Evolutionary conservation across 129 eudicot species (phyloP).

Genomic region (Oenanthe sinensis): DNA sequence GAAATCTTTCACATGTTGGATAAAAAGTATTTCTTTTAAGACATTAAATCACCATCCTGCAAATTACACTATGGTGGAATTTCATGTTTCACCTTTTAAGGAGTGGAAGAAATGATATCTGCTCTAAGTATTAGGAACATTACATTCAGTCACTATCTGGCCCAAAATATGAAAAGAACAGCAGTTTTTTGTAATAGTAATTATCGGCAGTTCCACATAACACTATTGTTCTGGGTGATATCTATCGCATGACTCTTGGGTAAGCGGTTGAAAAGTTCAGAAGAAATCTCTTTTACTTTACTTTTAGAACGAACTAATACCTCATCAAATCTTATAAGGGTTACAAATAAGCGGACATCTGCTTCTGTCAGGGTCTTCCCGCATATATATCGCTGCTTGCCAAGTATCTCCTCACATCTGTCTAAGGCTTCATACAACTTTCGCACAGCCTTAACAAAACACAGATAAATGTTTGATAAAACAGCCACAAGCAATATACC

Average conservation of each 20-base stretch:
- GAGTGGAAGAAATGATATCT: background rate
- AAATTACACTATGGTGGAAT: background rate
- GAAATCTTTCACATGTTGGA: too few species aligned
- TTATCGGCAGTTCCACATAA: background rate
- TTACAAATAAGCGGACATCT: slow-evolving; percentile 84
- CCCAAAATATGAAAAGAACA: background rate
- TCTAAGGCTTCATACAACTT: slow-evolving; percentile 71
- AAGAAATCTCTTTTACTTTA: background rate
- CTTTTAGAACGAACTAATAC: slow-evolving; percentile 24
- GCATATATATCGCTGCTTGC: slow-evolving; percentile 74
- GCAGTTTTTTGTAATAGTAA: background rate
- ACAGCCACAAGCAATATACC: background rate
- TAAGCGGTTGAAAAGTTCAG: background rate
- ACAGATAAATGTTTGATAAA: background rate
- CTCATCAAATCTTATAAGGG: slow-evolving; percentile 96
- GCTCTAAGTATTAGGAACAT: background rate
- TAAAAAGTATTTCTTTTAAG: too few species aligned
- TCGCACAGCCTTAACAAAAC: slow-evolving; percentile 53
- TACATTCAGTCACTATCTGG: background rate
- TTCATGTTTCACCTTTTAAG: background rate
- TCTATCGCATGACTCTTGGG: background rate
- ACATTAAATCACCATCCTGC: background rate
- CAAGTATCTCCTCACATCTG: slow-evolving; percentile 85
- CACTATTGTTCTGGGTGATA: background rate
- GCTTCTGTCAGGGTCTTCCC: slow-evolving; percentile 75